phyloP scores from a whole-genome alignment of 306 rosid species.

The Purshia tridentata region DNA sequence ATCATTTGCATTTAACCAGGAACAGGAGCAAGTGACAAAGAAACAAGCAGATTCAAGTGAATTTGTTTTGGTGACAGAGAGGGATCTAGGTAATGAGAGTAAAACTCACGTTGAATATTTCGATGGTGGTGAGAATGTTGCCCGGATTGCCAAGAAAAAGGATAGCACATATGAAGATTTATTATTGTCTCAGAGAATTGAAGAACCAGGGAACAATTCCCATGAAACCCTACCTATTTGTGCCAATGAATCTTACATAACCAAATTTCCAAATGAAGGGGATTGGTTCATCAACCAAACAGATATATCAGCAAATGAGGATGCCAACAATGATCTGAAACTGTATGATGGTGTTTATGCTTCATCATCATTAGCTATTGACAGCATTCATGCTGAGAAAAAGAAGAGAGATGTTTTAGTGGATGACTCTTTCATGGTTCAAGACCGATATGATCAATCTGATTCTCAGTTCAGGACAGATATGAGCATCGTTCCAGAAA shows the following conservation, averaged over 20 bases:
- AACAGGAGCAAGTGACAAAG: conserved; percentile 41
- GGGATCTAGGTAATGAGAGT: conserved; percentile 36
- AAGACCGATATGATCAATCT: conserved; percentile 52
- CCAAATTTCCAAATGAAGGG: conserved; percentile 57
- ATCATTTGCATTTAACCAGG: conserved; percentile 35
- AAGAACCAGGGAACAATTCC: conserved; percentile 41
- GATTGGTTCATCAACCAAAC: conserved; percentile 65
- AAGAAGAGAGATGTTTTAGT: conserved; percentile 52
- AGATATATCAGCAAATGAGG: conserved; percentile 36
- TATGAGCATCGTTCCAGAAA: conserved; percentile 59
- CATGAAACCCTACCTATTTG: conserved; percentile 34
- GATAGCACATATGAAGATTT: conserved; percentile 46
- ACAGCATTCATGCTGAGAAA: conserved; percentile 36
- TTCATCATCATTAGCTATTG: conserved; percentile 40
- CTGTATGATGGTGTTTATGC: conserved; percentile 44
- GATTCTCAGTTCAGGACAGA: conserved; percentile 56
- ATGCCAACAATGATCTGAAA: conserved; percentile 42
- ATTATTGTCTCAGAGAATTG: conserved; percentile 52
- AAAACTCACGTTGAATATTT: conserved; percentile 39
- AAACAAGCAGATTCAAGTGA: conserved; percentile 55
- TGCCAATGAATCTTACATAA: conserved; percentile 37
- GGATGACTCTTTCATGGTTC: conserved; percentile 96
- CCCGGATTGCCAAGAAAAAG: conserved; percentile 43
- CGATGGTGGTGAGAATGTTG: conserved; percentile 47
- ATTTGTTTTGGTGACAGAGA: conserved; percentile 53